Evolutionary conservation across 2,329 filamentous ascomycete species (phyloP).

Genomic region (Venturia nashicola): DNA sequence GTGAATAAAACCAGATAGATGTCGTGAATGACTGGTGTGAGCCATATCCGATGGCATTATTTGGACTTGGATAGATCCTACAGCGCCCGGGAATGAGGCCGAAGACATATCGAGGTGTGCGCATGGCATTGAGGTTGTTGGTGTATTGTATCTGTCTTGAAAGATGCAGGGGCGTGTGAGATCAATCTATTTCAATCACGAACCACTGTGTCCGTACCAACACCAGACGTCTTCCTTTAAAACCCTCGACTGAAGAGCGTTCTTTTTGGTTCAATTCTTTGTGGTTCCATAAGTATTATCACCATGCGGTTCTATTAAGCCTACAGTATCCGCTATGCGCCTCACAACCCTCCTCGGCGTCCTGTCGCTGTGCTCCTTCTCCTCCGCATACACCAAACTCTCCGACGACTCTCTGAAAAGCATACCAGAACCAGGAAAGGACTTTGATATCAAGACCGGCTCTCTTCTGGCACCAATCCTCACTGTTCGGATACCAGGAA

Average conservation of each 20-base stretch:
- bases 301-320: not conserved
- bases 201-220: not conserved
- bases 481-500: constrained; percentile 78
- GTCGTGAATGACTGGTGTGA: not conserved
- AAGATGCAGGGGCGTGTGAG: not conserved
- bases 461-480: constrained; percentile 76
- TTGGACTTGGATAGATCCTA: not conserved
- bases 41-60: not conserved
- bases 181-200: not conserved
- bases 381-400: constrained; percentile 45
- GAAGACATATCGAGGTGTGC: not conserved
- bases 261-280: not conserved
- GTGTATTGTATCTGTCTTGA: not conserved
- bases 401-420: constrained; percentile 62
- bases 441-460: constrained; percentile 69
- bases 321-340: not conserved
- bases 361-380: constrained; percentile 19
- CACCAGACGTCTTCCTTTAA: not conserved
- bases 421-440: constrained; percentile 57
- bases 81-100: not conserved
- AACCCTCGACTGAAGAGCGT: not conserved
- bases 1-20: not conserved
- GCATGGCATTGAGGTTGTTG: not conserved
- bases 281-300: not conserved
- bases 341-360: constrained; percentile 11